phyloP scores from a whole-genome alignment of 768 basidiomycete species.

The Wakefieldia striispora region DNA sequence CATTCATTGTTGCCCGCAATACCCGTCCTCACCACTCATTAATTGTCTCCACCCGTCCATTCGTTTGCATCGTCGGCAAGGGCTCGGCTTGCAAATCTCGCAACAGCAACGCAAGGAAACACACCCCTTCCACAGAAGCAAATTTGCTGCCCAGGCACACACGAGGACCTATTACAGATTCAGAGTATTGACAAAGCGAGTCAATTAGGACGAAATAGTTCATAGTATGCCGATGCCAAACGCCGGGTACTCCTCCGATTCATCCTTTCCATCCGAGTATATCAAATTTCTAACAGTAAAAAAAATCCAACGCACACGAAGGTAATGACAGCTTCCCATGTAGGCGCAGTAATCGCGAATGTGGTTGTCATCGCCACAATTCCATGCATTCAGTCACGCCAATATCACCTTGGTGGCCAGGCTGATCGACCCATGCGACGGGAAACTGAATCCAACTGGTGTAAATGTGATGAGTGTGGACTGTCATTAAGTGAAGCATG shows the following conservation, averaged over 20 bases:
- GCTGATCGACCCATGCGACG: conserved; percentile 18
- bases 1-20: no score
- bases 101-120: no score
- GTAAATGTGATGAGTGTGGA: conserved; percentile 17
- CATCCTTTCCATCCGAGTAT: conserved; percentile 5
- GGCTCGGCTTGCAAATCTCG: no score
- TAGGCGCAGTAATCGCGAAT: conserved; percentile 2
- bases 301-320: conserved; percentile 3
- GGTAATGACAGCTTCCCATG: conserved; percentile 15
- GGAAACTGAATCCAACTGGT: conserved; percentile 22
- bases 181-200: no score
- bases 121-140: no score
- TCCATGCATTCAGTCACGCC: conserved; percentile 18
- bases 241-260: conserved; percentile 21
- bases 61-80: no score
- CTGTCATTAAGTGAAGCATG: no score
- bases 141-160: no score
- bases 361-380: conserved; percentile 6
- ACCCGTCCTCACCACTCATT: no score
- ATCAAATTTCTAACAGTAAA: background rate
- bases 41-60: no score
- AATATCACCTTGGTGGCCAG: conserved; percentile 16
- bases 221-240: conserved; percentile 8
- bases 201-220: no score
- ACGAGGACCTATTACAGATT: no score